A percentile compares a stretch with the other conserved stretches of the same genome.
phyloP scores from a whole-genome alignment of 192 early-diverging fungal species.

The Funneliformis mosseae region DNA sequence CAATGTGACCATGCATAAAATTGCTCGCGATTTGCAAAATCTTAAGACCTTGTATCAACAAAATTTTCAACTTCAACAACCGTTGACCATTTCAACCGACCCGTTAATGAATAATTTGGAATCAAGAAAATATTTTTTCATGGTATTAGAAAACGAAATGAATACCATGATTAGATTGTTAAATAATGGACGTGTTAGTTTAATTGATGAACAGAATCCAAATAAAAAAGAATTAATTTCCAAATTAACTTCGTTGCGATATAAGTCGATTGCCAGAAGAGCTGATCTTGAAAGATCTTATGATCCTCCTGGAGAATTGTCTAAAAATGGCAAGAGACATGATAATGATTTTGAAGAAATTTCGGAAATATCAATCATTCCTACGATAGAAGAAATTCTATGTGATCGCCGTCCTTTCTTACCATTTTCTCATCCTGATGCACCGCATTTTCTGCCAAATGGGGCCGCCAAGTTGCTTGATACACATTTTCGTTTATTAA shows the following conservation, averaged over 20 bases:
- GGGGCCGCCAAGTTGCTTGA: slow-evolving; percentile 56
- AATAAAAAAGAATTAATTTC: too few relatives aligned
- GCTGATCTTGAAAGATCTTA: too few relatives aligned
- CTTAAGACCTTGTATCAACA: too few relatives aligned
- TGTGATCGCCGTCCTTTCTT: slow-evolving; percentile 43
- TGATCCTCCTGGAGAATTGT: slow-evolving; percentile 36
- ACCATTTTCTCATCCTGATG: slow-evolving; percentile 42
- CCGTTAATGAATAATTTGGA: neutral
- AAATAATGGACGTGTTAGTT: too few relatives aligned
- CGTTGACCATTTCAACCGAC: slow-evolving; percentile 8
- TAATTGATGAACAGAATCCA: too few relatives aligned
- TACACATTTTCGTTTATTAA: slow-evolving; percentile 59
- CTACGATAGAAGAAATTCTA: slow-evolving; percentile 55
- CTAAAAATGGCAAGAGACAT: slow-evolving; percentile 45
- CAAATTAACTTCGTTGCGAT: too few relatives aligned
- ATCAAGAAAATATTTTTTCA: slow-evolving; percentile 8
- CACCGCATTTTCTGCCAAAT: slow-evolving; percentile 47
- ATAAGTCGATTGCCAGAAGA: too few relatives aligned
- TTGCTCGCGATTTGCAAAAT: neutral
- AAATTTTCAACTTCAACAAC: slow-evolving; percentile 6
- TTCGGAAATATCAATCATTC: slow-evolving; percentile 51
- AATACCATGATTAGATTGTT: slow-evolving; percentile 10
- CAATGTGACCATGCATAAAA: slow-evolving; percentile 8
- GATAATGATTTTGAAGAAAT: slow-evolving; percentile 55
- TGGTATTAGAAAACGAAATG: slow-evolving; percentile 22